Conservation (phyloP, 768 basidiomycete species). For the Infundibulicybe gibba region DNA sequence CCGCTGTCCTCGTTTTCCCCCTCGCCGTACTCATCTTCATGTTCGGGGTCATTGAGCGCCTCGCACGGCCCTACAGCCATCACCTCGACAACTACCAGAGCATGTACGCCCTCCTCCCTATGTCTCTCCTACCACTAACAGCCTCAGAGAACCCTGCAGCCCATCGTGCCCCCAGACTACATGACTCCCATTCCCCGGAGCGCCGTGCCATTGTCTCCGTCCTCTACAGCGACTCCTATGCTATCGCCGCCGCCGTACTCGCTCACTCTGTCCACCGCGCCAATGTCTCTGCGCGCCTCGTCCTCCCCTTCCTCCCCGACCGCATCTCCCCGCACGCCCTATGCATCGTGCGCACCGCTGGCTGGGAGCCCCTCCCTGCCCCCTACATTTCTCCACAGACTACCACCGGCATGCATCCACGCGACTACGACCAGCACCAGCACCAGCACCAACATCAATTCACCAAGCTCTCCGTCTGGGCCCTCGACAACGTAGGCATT, state of each 20-base stretch:
- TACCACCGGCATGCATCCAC: slow-evolving; percentile 29
- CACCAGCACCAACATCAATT: no score
- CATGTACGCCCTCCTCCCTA: slow-evolving; percentile 10
- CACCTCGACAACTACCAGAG: slow-evolving; percentile 19
- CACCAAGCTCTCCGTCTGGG: slow-evolving; percentile 41
- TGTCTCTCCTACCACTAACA: neutral
- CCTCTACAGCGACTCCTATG: slow-evolving; percentile 24
- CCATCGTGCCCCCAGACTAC: slow-evolving; percentile 4
- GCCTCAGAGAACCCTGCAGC: slow-evolving; percentile 11
- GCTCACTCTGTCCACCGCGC: slow-evolving; percentile 18
- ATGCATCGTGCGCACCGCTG: slow-evolving; percentile 32
- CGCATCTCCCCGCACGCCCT: slow-evolving; percentile 33
- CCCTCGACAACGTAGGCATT: slow-evolving; percentile 25
- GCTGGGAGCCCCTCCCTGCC: slow-evolving; percentile 32
- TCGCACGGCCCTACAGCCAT: slow-evolving; percentile 10
- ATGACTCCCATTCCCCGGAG: neutral
- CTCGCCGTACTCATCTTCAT: neutral
- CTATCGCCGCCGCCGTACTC: slow-evolving; percentile 21
- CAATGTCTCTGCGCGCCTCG: slow-evolving; percentile 19
- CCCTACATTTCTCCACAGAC: slow-evolving; percentile 33
- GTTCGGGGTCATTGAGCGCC: neutral
- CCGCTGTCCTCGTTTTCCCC: neutral
- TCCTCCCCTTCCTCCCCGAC: slow-evolving; percentile 21
- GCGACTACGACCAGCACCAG: no score
- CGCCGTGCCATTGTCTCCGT: slow-evolving; percentile 20